These are phyloP conservation scores for Paramecium sonneborni DNA, from an alignment of 73 alveolate genomes.

Conservation along the genomic window DNA sequence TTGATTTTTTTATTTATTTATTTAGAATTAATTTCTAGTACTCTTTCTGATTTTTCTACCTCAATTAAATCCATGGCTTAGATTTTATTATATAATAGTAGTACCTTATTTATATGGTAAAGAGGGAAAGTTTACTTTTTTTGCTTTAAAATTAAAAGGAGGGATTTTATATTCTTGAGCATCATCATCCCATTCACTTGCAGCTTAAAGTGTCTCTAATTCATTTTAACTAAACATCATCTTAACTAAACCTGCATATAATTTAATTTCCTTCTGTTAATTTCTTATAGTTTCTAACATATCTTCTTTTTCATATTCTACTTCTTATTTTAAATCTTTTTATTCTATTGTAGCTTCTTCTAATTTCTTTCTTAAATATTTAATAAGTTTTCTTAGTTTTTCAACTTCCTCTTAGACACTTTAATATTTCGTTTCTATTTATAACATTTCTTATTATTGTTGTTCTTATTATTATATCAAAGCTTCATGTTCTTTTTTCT, in stretches of 20 bases:
- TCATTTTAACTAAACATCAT: conserved; percentile 63
- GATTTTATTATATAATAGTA: not conserved
- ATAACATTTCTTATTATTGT: conserved; percentile 68
- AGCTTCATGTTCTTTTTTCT: conserved; percentile 75
- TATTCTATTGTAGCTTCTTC: conserved; percentile 58
- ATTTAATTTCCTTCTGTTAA: conserved; percentile 55
- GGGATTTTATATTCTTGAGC: conserved; percentile 65
- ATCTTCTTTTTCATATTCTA: conserved; percentile 67
- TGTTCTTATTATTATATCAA: conserved; percentile 69
- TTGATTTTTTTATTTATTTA: not conserved
- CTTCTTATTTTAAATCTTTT: conserved; percentile 54
- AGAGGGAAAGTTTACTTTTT: conserved; percentile 55
- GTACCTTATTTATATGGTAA: conserved; percentile 57
- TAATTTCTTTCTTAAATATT: conserved; percentile 16
- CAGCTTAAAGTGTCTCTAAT: conserved; percentile 38
- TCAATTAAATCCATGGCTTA: not conserved
- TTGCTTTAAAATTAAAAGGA: conserved; percentile 54
- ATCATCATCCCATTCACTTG: conserved; percentile 64
- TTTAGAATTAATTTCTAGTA: not conserved
- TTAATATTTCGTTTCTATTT: conserved; percentile 61
- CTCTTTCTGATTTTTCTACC: not conserved
- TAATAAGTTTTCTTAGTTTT: conserved; percentile 16
- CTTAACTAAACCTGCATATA: conserved; percentile 7
- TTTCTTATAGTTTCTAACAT: conserved; percentile 61
- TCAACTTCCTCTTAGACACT: conserved; percentile 64